Conservation (phyloP, 495 filamentous ascomycete genomes). For the Hamigera avellanea region DNA sequence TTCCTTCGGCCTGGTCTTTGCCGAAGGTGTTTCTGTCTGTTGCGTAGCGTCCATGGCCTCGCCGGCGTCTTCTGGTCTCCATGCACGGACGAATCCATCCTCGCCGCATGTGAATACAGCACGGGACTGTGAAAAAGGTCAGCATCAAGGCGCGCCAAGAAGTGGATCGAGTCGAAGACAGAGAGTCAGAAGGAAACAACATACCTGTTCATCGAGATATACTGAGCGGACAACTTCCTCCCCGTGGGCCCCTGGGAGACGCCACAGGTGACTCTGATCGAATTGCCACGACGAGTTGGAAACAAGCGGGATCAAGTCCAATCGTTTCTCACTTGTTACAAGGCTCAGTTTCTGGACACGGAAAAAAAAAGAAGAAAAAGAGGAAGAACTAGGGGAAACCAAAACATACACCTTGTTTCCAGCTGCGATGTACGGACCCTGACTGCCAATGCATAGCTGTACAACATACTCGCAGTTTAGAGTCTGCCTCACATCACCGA, state of each 20-base stretch:
- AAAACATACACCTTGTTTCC: slow-evolving; percentile 29
- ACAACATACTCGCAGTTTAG: slow-evolving; percentile 76
- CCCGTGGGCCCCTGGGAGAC: slow-evolving; percentile 66
- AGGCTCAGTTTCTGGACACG: slow-evolving; percentile 4
- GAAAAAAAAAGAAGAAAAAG: slow-evolving; percentile 3
- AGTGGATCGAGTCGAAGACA: neutral
- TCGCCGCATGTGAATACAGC: slow-evolving; percentile 69
- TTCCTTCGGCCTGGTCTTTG: slow-evolving; percentile 19
- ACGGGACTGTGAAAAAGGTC: slow-evolving; percentile 34
- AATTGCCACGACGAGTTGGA: slow-evolving; percentile 48
- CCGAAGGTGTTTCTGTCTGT: slow-evolving; percentile 11
- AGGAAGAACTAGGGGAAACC: neutral
- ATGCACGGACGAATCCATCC: slow-evolving; percentile 53
- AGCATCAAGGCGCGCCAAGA: neutral
- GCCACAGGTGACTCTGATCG: slow-evolving; percentile 47
- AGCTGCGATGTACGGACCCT: slow-evolving; percentile 31
- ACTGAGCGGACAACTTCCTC: slow-evolving; percentile 76
- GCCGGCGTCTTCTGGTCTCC: slow-evolving; percentile 19
- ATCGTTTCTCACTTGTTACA: slow-evolving; percentile 46
- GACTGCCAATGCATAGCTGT: slow-evolving; percentile 51
- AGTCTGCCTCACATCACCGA: slow-evolving; percentile 63
- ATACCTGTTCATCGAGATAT: slow-evolving; percentile 56
- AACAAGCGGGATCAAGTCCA: slow-evolving; percentile 56
- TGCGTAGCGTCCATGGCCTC: slow-evolving; percentile 1
- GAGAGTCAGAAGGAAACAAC: slow-evolving; percentile 7